Base-by-base conservation (phyloP, 2,329 filamentous ascomycete genomes). In the Bipolaris victoriae region DNA sequence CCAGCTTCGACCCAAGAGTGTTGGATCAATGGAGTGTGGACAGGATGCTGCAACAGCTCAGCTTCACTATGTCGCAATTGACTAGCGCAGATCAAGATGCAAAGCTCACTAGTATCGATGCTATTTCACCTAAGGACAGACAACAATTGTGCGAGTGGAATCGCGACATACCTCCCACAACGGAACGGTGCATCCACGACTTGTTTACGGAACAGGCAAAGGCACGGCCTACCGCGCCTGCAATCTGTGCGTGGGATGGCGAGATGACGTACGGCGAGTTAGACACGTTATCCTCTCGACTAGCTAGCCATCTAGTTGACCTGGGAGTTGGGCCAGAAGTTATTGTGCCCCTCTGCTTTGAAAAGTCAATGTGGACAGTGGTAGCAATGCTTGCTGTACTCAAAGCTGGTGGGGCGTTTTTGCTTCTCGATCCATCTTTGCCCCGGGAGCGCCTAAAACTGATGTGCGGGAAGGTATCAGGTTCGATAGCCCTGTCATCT, bases 331-430 rank as follows among this genome's bases (percentile, higher is more conserved):
- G 40, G 1, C 47, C 49, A 15, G 60, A 61, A 22, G 51, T 31
- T 3, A 40, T 62, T 7, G 62, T 73, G 7, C 65, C 67, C 1
- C 31, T 66, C 9, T 60, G 57, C 40, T 72, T 73, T 48, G 62
- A 71, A 33, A 72, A 72, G 39, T 67, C 63, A 0, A 36, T 31
- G n/a, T 66, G 61, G 61, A 57, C 55, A 3, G 20, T 65, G 9
- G 68, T 79, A 15, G 69, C 76, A 15, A 76, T 80, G 22, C 63
- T 81, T 3, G 79, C 72, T 29, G 74, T 72, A 2, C 57, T 81
- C 46, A 80, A 80, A 56, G 73, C 78, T 26, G 79, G 79, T 1
- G 75, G 66, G 18, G 78, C 77, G 1, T 79, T 75, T 71, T 79
- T 74, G 55, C 65, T 69, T 0, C 31, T 79, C 0, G 73, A 77